Percentiles rank a stretch among this genome's conserved stretches.
Evolutionary conservation across 345 rosid species (phyloP).

Genomic region (Brassica cretica): DNA sequence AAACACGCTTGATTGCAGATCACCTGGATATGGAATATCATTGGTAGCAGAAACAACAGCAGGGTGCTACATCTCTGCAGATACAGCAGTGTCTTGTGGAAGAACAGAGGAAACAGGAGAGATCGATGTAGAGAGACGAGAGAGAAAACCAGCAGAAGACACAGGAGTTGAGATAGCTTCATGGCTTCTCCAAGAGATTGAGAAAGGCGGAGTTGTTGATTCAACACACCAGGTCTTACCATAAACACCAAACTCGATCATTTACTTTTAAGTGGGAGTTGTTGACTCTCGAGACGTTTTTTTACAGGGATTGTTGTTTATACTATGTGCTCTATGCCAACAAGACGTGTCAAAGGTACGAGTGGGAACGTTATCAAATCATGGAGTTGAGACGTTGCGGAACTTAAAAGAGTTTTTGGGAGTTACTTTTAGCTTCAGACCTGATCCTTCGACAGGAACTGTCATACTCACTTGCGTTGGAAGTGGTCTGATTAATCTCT

Average conservation of each 20-base stretch:
- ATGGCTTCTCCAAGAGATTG: constrained; percentile 79
- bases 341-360: constrained; percentile 83
- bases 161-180: constrained; percentile 80
- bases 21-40: constrained; percentile 90
- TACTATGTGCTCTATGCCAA: constrained; percentile 74
- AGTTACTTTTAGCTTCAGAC: constrained; percentile 57
- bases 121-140: constrained; percentile 60
- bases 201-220: constrained; percentile 94
- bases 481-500: constrained; percentile 73
- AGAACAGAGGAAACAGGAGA: constrained; percentile 50
- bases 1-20: constrained; percentile 47
- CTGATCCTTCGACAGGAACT: constrained; percentile 78
- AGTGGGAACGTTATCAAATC: constrained; percentile 74
- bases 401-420: constrained; percentile 70
- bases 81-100: constrained; percentile 61
- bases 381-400: constrained; percentile 81
- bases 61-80: constrained; percentile 80
- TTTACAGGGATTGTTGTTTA: constrained; percentile 66
- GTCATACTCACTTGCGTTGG: constrained; percentile 75
- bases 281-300: neutral
- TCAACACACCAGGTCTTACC: constrained; percentile 77
- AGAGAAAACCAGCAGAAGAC: constrained; percentile 61
- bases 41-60: constrained; percentile 89
- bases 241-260: neutral
- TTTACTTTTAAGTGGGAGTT: neutral